Evolutionary conservation across 2,329 filamentous ascomycete genomes (phyloP), one percentile per base, ranked within the genome.

Genomic region (Paracoccidioides brasiliensis): DNA sequence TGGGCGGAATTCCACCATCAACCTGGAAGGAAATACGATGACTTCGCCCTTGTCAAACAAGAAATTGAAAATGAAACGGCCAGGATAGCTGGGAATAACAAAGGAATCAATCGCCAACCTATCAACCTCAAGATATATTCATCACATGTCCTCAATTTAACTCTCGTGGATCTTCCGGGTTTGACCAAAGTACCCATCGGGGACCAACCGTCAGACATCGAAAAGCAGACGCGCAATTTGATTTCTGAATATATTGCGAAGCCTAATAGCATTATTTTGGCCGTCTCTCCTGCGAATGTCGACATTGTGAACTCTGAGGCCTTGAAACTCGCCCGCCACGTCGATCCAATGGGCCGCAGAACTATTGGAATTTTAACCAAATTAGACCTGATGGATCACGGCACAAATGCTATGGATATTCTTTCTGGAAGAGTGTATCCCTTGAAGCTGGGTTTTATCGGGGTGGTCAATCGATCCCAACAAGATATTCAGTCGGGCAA

Each of bases 121-220:
- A 98, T 98, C 72, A 97, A 98, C 74, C 81, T 98, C 63, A 97
- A 97, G 71, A 93, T 98, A 60, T 98, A 95, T 76, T 97, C 93
- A 48, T 90, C 93, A 30, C 86, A 96, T 70, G 93, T 98, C 58
- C 81, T 98, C 58, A 98, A 94, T 73, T 78, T 98, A 73, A 98
- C 93, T 2, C 77, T 98, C 64, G 93, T 98, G 58, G 93, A 98
- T 78, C 74, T 98, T 67, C 93, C 93, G 3, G 93, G 93, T 64
- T 76, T 98, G 68, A 98, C 93, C 65, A 97, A 98, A 80, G 90
- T 96, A 57, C 93, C 93, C 35, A 97, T 98, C 70, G 93, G 93
- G 62, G 93, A 98, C 70, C 93, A 98, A 70, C 93, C 93, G 6
- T 84, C 87, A 65, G 93, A 98, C 68, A 98, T 98, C 67, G 93